Base-by-base conservation (phyloP, 108 stramenopile species). In the Skeletonema menzelii region DNA sequence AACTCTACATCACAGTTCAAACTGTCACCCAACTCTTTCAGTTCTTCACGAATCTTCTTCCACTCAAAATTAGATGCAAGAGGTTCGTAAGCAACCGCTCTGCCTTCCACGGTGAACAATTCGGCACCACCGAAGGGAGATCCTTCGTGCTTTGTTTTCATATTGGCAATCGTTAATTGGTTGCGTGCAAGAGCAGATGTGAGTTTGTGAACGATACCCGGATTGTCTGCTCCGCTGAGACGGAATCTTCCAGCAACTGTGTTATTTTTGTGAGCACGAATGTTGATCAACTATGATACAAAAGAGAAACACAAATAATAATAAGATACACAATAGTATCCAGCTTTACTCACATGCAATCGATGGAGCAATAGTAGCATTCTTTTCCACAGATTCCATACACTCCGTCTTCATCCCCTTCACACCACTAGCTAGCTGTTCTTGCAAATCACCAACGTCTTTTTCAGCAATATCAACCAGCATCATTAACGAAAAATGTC, bases 401-500 rank as follows among this genome's bases (percentile, higher is more conserved):
- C 86, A 71, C 2, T 68, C 75, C 61, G 83, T 81, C 8, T 63
- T 79, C 87, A 88, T 83, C 57, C 86, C 90, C 14, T 17, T 28
- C 60, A 91, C 69, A 53, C 38, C 72, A 42, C 35, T 72, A 31
- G 70, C 44, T 14, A 89, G 59, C 12, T 69, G 63, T 6, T 59
- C 68, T 17, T 76, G 60, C 44, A 92, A 67, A n/a, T 24, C 22
- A 1, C 75, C 60, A 32, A 79, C 58, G 5, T 85, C 59, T 2
- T 58, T 34, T 12, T 71, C 37, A 13, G 82, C 85, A 38, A 92
- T 74, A n/a, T 80, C 59, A 4, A 92, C 86, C 42, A 84, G 49
- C 91, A 92, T 92, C 84, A 87, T 89, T 26, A 92, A 70, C 0
- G 85, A 86, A 71, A 92, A 92, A 70, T 89, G 76, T 8, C 75